A percentile compares a stretch with the other conserved stretches of the same genome.
Evolutionary conservation across 768 basidiomycete genomes (phyloP).

Genomic region (Auriscalpium microsporum): DNA sequence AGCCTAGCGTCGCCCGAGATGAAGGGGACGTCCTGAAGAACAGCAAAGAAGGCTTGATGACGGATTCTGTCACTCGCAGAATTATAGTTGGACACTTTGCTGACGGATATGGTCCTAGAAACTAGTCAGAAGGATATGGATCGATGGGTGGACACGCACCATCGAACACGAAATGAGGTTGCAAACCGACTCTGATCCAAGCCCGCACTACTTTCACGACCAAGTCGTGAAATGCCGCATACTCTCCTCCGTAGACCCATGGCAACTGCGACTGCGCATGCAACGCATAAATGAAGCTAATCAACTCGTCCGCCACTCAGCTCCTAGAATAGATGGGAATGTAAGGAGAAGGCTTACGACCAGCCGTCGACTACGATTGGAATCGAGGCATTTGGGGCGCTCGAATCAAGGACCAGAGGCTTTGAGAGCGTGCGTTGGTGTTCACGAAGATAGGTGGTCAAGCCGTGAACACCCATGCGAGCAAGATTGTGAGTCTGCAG

Average conservation of each 20-base stretch:
- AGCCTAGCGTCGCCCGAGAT: constrained; percentile 57
- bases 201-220: constrained; percentile 46
- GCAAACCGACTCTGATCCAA: constrained; percentile 61
- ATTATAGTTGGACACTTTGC: constrained; percentile 65
- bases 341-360: constrained; percentile 55
- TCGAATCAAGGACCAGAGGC: constrained; percentile 24
- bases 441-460: constrained; percentile 43
- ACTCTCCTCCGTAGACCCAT: constrained; percentile 87
- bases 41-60: constrained; percentile 53
- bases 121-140: not conserved
- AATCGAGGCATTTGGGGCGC: constrained; percentile 15
- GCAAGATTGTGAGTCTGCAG: not conserved
- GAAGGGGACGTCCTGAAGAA: constrained; percentile 73
- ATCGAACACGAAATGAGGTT: constrained; percentile 73
- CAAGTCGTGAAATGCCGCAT: constrained; percentile 42
- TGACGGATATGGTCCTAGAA: constrained; percentile 56
- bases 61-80: constrained; percentile 47
- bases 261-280: constrained; percentile 52
- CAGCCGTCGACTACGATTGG: constrained; percentile 73
- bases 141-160: constrained; percentile 36
- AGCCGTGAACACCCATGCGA: constrained; percentile 22
- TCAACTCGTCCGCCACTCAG: not conserved
- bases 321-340: constrained; percentile 4
- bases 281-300: constrained; percentile 69
- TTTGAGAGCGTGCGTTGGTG: constrained; percentile 32